phyloP scores from a whole-genome alignment of 1,284 basidiomycete species.

The Leucoagaricus sp. region DNA sequence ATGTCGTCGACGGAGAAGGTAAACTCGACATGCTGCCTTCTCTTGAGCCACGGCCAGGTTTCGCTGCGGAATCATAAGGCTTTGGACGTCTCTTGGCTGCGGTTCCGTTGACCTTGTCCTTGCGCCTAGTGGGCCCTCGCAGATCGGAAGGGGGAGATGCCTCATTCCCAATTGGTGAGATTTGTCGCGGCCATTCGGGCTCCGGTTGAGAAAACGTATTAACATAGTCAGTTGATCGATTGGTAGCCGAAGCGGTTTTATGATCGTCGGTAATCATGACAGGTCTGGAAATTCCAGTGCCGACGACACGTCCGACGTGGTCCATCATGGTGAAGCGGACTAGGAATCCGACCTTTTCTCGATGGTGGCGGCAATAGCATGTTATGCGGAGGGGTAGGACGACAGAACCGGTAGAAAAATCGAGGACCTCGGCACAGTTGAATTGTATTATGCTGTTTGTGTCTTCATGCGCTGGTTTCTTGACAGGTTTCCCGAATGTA shows the following conservation, averaged over 20 bases:
- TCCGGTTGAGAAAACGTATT: conserved; percentile 28
- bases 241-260: conserved; percentile 61
- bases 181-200: conserved; percentile 45
- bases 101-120: conserved; percentile 34
- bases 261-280: conserved; percentile 99
- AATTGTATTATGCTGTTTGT: conserved; percentile 91
- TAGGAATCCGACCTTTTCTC: conserved; percentile 95
- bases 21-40: conserved; percentile 54
- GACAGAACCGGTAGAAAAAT: conserved; percentile 87
- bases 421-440: conserved; percentile 92
- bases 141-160: conserved; percentile 27
- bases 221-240: conserved; percentile 30
- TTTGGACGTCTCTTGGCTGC: conserved; percentile 49
- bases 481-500: conserved; percentile 39
- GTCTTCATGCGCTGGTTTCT: conserved; percentile 60
- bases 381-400: conserved; percentile 94
- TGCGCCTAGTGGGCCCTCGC: conserved; percentile 43
- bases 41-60: conserved; percentile 44
- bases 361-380: conserved; percentile 98
- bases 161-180: conserved; percentile 26
- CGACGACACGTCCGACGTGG: conserved; percentile 78
- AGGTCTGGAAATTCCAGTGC: conserved; percentile 82
- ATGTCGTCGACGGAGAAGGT: conserved; percentile 49
- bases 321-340: conserved; percentile 91
- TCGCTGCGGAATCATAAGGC: conserved; percentile 56